phyloP scores from a whole-genome alignment of 1,284 basidiomycete genomes.

The Rhodotorula sp. region DNA sequence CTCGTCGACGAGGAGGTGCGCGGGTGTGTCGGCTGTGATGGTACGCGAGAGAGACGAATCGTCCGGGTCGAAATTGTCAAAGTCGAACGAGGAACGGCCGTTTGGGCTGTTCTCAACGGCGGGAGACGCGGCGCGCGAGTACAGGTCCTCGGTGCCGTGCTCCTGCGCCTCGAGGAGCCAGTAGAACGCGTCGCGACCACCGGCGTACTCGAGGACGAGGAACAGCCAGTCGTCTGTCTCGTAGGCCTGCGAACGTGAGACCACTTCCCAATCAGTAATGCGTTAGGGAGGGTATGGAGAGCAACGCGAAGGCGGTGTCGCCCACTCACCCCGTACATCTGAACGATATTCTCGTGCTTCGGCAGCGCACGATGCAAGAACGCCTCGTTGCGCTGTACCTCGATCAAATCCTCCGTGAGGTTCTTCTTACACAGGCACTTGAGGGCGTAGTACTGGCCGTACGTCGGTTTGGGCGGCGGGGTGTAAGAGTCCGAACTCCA shows the following conservation, averaged over 20 bases:
- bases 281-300: not conserved
- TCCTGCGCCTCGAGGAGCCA: conserved; percentile 70
- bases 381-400: conserved; percentile 86
- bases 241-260: conserved; percentile 60
- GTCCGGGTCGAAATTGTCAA: conserved; percentile 27
- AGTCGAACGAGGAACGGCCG: conserved; percentile 10
- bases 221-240: conserved; percentile 77
- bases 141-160: conserved; percentile 35
- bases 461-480: conserved; percentile 46
- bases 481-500: conserved; percentile 30
- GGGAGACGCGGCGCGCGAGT: conserved; percentile 35
- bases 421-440: conserved; percentile 94
- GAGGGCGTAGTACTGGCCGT: conserved; percentile 87
- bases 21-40: conserved; percentile 34
- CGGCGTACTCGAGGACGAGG: conserved; percentile 84
- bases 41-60: conserved; percentile 35
- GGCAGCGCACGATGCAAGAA: conserved; percentile 92
- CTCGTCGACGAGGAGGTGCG: conserved; percentile 45
- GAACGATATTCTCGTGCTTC: conserved; percentile 90
- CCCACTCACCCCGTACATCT: conserved; percentile 61
- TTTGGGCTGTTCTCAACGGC: conserved; percentile 3
- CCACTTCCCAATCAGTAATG: not conserved
- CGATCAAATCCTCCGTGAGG: conserved; percentile 78
- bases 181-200: conserved; percentile 86
- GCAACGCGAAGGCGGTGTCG: not conserved